Base-by-base conservation (phyloP, 768 basidiomycete species). In the Lactifluus piperatus region DNA sequence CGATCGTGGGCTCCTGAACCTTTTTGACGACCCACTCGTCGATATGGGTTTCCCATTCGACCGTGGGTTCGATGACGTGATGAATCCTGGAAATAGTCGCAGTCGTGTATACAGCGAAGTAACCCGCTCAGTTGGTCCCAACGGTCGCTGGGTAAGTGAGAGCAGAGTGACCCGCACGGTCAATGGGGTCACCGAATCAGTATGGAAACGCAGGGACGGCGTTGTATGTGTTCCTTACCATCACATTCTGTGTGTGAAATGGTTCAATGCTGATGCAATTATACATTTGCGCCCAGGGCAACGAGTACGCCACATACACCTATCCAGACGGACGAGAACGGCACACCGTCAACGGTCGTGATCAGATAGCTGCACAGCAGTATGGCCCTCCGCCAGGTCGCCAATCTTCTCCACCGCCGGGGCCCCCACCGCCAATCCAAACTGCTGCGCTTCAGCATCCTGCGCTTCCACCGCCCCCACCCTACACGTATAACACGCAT, bases 151-250 rank as follows among this genome's bases (percentile, higher is more conserved):
- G 71, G 69, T 72, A 0, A 77, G 79, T 11, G 79, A 88, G 69
- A 84, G 82, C 65, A 79, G 72, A 58, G 71, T 79, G 71, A 79
- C 79, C 26, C 74, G 78, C 7, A 81, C 74, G 2, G 71, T 85
- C 48, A 88, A 91, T 56, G 88, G 88, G 6, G 81, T 82, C 16
- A 86, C 85, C 0, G 79, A 84, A 59, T 81, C 69, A 20, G 80
- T 70, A 68, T 81, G 64, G 72, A 81, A 71, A 73, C 79, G 69
- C 67, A 77, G 61, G 68, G 86, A 91, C 65, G 76, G 74, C 41
- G 69, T 82, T 37, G 88, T 88, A 66, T 64, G 84, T 70, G 43
- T 36, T 6, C 49, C 34, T 34, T 34, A 3, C 7, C 48, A 14
- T 54, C 5, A 18, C 50, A 53, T 32, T 41, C 7, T 37, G 7